These are phyloP conservation scores for Fusarium mundagurra DNA, from an alignment of 2,329 filamentous ascomycete species.

Conservation along the genomic window DNA sequence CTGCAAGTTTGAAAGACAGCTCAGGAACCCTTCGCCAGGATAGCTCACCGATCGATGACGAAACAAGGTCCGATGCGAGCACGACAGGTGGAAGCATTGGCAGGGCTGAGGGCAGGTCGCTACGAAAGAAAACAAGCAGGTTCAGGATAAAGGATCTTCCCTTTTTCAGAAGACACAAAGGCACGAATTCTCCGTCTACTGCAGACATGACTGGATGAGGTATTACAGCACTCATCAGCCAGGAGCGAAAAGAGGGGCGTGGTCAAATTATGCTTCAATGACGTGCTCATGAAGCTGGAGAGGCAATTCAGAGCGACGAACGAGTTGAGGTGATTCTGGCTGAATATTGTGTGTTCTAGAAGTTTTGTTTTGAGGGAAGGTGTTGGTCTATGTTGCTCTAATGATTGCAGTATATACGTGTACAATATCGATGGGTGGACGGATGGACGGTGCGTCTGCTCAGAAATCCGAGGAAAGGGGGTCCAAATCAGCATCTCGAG, in stretches of 20 bases:
- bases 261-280: not conserved
- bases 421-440: constrained; percentile 37
- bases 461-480: not conserved
- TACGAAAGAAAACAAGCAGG: constrained; percentile 71
- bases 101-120: constrained; percentile 58
- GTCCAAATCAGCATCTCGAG: constrained; percentile 20
- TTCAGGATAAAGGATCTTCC: constrained; percentile 71
- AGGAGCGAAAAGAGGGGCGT: constrained; percentile 7
- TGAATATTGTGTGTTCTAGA: constrained; percentile 16
- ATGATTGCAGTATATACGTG: constrained; percentile 41
- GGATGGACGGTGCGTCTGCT: not conserved
- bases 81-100: constrained; percentile 55
- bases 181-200: constrained; percentile 47
- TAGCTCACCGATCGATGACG: constrained; percentile 42
- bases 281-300: not conserved
- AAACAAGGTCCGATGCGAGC: constrained; percentile 44
- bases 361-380: constrained; percentile 16
- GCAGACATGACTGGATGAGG: constrained; percentile 47
- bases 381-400: constrained; percentile 15
- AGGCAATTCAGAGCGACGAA: not conserved
- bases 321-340: not conserved
- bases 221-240: constrained; percentile 24
- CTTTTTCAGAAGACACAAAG: constrained; percentile 65
- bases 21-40: constrained; percentile 41
- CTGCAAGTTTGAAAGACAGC: constrained; percentile 48